Conservation (phyloP, 2,329 filamentous ascomycete genomes). For the Mollisiaceae sp. region DNA sequence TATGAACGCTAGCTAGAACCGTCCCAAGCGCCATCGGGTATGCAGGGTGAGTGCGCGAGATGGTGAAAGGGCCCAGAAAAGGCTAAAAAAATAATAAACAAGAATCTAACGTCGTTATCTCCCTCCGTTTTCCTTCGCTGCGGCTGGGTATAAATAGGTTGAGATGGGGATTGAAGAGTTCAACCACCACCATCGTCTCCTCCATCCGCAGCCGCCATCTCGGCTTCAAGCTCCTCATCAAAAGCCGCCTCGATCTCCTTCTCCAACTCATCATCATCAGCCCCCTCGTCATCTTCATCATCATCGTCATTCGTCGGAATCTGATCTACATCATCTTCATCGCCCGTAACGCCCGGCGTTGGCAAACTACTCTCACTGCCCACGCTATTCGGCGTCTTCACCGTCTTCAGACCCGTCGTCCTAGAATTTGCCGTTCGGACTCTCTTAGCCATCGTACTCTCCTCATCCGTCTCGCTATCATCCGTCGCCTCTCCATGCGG, state of each 20-base stretch:
- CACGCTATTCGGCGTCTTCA: conserved; percentile 49
- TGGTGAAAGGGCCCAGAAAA: too few relatives aligned
- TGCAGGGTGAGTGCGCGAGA: conserved; percentile 10
- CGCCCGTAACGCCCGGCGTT: conserved; percentile 49
- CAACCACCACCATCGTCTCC: conserved; percentile 41
- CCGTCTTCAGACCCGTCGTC: conserved; percentile 53
- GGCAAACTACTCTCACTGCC: conserved; percentile 47
- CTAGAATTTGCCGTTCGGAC: conserved; percentile 54
- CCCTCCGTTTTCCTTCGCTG: neutral
- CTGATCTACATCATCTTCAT: conserved; percentile 50
- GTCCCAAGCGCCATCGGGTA: conserved; percentile 12
- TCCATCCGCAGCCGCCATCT: conserved; percentile 49
- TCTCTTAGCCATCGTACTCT: conserved; percentile 56
- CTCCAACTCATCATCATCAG: conserved; percentile 46
- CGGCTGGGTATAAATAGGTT: neutral
- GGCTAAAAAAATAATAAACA: conserved; percentile 18
- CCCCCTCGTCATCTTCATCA: conserved; percentile 43
- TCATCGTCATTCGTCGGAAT: conserved; percentile 46
- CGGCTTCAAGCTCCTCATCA: conserved; percentile 54
- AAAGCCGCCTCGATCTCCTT: conserved; percentile 58
- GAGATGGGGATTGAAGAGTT: neutral
- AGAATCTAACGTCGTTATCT: conserved; percentile 12
- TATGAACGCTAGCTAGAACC: conserved; percentile 18
- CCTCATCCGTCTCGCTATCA: conserved; percentile 55
- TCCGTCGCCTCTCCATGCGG: conserved; percentile 46